Conservation (phyloP, 2,329 filamentous ascomycete genomes). For the Conoideocrella luteorostrata region DNA sequence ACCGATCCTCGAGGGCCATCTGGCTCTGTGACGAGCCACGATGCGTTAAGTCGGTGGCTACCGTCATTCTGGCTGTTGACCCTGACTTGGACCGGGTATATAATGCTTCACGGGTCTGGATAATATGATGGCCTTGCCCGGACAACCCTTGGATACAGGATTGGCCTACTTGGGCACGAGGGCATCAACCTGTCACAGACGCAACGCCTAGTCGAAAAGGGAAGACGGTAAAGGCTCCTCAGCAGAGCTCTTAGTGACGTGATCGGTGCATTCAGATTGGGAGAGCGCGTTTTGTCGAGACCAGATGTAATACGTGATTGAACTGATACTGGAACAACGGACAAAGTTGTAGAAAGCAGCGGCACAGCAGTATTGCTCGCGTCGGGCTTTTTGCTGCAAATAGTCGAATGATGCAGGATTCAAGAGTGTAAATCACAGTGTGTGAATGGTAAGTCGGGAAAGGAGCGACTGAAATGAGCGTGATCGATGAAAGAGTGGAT, state of each 20-base stretch:
- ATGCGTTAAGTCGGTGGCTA: conserved; percentile 66
- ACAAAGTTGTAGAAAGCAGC: no score
- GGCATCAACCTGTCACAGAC: conserved; percentile 11
- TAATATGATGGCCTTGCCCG: not conserved
- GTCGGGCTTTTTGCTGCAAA: conserved; percentile 8
- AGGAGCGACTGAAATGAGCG: conserved; percentile 35
- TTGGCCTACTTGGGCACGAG: conserved; percentile 4
- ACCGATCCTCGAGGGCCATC: conserved; percentile 80
- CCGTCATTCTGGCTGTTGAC: conserved; percentile 53
- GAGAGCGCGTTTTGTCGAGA: conserved; percentile 6
- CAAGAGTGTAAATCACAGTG: conserved; percentile 8
- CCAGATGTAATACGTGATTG: conserved; percentile 5
- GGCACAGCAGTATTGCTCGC: no score
- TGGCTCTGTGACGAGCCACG: conserved; percentile 56
- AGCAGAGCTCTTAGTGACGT: conserved; percentile 21
- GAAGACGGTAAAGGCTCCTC: not conserved
- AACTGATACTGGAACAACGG: not conserved
- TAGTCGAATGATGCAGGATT: conserved; percentile 13
- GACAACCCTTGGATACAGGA: conserved; percentile 2
- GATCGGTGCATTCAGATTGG: conserved; percentile 30
- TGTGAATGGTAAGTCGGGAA: conserved; percentile 20
- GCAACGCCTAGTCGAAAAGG: conserved; percentile 17
- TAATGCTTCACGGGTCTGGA: not conserved
- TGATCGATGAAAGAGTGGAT: conserved; percentile 22
- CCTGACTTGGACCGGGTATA: not conserved